Base-by-base conservation (phyloP, 352 stramenopile genomes). In the Thraustotheca clavata region DNA sequence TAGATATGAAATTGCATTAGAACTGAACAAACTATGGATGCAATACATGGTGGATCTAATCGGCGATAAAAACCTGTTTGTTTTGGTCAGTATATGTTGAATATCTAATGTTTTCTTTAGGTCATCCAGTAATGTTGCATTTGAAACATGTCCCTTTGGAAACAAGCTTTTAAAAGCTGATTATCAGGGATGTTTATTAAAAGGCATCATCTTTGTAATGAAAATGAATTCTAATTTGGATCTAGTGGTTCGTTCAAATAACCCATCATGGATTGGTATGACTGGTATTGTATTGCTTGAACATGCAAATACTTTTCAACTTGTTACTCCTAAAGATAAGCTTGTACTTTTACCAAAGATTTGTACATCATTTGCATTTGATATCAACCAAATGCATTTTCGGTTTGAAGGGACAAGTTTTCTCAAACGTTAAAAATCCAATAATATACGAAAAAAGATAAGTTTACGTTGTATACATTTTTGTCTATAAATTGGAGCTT, bases 91-190 rank as follows among this genome's bases (percentile, higher is more conserved):
- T 2, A 2, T 47, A 47, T 24, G 2, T 24, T 47, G n/a, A 4
- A 47, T 47, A 47, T 43, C 16, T 27, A 32, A 48, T 20, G 34
- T 49, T 29, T 43, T 24, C 35, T 11, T 54, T 20, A 59, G 34
- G 8, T 4, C n/a, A 20, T 6, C n/a, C 5, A 50, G 29, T 22
- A 22, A 22, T 8, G 40, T 27, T n/a, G 26, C 55, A 16, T 63
- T 63, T 54, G 22, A 24, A 38, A 39, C 39, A 35, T 65, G 38
- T 26, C 33, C 29, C 27, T 60, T 43, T 60, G 57, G 57, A 2
- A 18, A 40, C n/a, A 65, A 65, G 57, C 39, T 65, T 3, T 32
- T 55, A n/a, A 65, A 65, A 20, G 57, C 57, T n/a, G 57, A 65
- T 26, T 65, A 38, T 33, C 36, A 43, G 20, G 57, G 57, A 9